Evolutionary conservation across 768 basidiomycete species (phyloP), one percentile per base, ranked within the genome.

Genomic region (Mycena capillaripes): DNA sequence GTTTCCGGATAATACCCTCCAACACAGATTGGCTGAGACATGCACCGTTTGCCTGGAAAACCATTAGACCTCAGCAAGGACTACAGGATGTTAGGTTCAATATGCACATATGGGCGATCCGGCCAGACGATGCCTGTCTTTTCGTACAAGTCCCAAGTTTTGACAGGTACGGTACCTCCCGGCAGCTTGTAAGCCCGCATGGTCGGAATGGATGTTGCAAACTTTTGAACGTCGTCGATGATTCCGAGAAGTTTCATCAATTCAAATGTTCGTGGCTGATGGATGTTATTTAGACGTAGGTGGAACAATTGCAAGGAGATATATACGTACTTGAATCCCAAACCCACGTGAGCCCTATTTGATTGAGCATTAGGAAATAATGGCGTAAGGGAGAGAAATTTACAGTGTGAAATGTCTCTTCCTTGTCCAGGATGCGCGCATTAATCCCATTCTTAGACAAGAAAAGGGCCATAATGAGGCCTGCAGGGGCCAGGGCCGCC

Each of bases 171-270:
- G 10, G 69, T 77, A 34, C 79, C 78, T 1, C 79, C 79, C 1
- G 78, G 79, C 10, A 79, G 73, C 55, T 75, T 76, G 52, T 80
- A 79, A 17, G 76, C 76, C 5, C 75, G 78, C 79, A 80, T 77
- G 16, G 78, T 76, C 17, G 77, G 76, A 40, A 78, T 76, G 9
- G 69, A 69, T 12, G 74, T 76, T 17, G 76, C 75, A 10, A 38
- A 16, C 38, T 38, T 38, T 38, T 38, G 38, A 38, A 38, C 38
- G 16, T 38, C 38, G 38, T 38, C 38, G 38, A 38, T 10, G 16
- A 38, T 38, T 2, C 38, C 78, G 10, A 80, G 67, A 14, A 66
- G 53, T 36, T 77, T 65, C 60, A 79, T 77, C 16, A 77, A 40
- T 64, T 80, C 79, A 29, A 74, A 68, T 3, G 78, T 79, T 19